A percentile compares a stretch with the other conserved stretches of the same genome.
These are phyloP conservation scores for Trapa incisa DNA, from an alignment of 345 rosid species.

Conservation along the genomic window DNA sequence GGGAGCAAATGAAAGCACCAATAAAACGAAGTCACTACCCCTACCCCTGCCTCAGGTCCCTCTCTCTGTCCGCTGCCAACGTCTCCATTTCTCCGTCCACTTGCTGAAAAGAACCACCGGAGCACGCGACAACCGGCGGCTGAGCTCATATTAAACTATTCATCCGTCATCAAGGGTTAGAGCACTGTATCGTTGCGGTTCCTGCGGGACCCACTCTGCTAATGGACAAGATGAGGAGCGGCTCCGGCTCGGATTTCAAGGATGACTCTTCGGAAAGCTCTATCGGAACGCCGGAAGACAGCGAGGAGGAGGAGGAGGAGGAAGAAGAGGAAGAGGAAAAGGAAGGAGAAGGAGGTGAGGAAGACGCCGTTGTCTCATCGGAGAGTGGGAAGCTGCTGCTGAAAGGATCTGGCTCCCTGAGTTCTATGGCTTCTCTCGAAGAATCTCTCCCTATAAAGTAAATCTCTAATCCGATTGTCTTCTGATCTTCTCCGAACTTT, in stretches of 20 bases:
- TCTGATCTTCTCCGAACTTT: not conserved
- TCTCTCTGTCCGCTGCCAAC: not conserved
- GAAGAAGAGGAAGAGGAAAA: not conserved
- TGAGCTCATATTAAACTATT: not conserved
- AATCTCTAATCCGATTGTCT: not conserved
- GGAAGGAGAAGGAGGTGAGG: not conserved
- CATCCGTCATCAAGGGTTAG: not conserved
- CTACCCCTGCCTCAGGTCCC: not conserved
- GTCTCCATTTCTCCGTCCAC: not conserved
- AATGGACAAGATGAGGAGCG: not conserved
- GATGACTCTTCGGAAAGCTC: slow-evolving; percentile 2
- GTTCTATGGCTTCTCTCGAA: slow-evolving; percentile 11
- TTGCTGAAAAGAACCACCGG: not conserved
- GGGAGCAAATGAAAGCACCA: not conserved
- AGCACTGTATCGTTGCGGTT: not conserved
- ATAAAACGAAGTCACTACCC: not conserved
- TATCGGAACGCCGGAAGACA: slow-evolving; percentile 1
- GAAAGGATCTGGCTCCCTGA: slow-evolving; percentile 9
- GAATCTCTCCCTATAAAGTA: slow-evolving; percentile 11
- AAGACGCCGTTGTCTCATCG: not conserved
- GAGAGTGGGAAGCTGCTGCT: slow-evolving; percentile 1
- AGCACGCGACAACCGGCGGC: not conserved
- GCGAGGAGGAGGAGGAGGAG: slow-evolving; percentile 2
- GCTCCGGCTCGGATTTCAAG: not conserved
- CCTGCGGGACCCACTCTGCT: not conserved